Evolutionary conservation across 2,329 filamentous ascomycete genomes (phyloP).

Genomic region (Ceratocystis diversiconidia): DNA sequence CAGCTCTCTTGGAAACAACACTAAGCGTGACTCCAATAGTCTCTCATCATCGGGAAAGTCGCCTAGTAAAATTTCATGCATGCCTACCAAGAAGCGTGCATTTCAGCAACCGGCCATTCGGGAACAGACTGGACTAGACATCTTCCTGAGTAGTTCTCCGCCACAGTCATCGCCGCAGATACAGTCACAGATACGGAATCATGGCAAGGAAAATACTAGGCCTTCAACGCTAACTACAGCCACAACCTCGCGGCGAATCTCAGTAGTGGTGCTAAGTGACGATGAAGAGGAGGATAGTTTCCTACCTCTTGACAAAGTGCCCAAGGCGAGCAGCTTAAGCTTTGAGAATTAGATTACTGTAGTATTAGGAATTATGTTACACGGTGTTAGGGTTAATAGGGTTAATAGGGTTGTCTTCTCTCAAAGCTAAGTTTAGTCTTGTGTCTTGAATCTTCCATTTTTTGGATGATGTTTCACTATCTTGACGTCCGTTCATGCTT

Average conservation of each 20-base stretch:
- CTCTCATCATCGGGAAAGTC: neutral
- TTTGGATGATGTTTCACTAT: neutral
- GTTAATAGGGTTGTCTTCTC: neutral
- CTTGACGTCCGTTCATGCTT: no score
- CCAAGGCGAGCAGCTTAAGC: neutral
- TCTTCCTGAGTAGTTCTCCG: constrained; percentile 15
- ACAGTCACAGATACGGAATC: neutral
- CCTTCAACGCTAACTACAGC: neutral
- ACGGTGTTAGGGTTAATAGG: neutral
- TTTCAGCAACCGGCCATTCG: constrained; percentile 6
- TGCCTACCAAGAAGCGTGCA: constrained; percentile 6
- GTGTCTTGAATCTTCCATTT: neutral
- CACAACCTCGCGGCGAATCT: no score
- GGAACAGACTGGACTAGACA: constrained; percentile 9
- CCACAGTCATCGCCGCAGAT: neutral
- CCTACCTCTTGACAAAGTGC: neutral
- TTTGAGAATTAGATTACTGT: neutral
- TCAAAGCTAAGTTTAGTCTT: neutral
- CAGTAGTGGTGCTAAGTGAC: constrained; percentile 9
- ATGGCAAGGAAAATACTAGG: neutral
- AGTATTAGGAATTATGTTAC: neutral
- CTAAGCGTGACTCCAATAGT: neutral
- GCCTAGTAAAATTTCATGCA: neutral
- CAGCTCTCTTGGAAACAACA: neutral
- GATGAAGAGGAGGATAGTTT: constrained; percentile 10